Base-by-base conservation (phyloP, 768 basidiomycete genomes). In the Auricularia heimuer region DNA sequence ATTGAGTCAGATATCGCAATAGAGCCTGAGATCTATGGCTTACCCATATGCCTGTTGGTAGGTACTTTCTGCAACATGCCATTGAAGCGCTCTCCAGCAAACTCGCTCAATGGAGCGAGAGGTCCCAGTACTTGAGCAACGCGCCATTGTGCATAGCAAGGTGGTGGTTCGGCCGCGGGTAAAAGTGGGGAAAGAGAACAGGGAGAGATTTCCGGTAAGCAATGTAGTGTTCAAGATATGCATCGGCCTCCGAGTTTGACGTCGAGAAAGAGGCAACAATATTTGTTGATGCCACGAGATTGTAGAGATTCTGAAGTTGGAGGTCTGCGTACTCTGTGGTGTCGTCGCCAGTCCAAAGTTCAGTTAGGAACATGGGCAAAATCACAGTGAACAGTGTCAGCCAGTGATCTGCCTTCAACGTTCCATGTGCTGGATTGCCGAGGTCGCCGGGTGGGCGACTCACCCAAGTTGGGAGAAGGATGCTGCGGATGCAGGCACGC, bases 291-390 rank as follows among this genome's bases (percentile, higher is more conserved):
- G 51, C 51, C 7, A 54, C 51, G 24, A 54, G 51, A 16, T 54
- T 7, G 4, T 7, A 7, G 24, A 54, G 18, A 29, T 18, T 54
- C 4, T 29, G 51, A 16, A 54, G 51, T 10, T 4, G 16, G 10
- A 18, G 7, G 51, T 7, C 16, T 4, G 7, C 7, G n/a, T 18
- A 7, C 6, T 6, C 51, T 10, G 4, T 54, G 16, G 6, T n/a
- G 7, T 6, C 8, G 18, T n/a, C 16, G 10, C 51, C 6, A n/a
- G 51, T 29, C 74, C 74, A 76, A 14, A 75, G 35, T 54, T 74
- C 68, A 14, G 74, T 73, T 63, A 77, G 64, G 35, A 74, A 67
- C 2, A 77, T 63, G 1, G 73, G 73, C 29, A 76, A 72, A 24
- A 75, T 70, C 2, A 63, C 64, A 12, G 67, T 70, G 60, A 74